Base-by-base conservation (phyloP, 2,329 filamentous ascomycete species). In the Penicillium sp. region DNA sequence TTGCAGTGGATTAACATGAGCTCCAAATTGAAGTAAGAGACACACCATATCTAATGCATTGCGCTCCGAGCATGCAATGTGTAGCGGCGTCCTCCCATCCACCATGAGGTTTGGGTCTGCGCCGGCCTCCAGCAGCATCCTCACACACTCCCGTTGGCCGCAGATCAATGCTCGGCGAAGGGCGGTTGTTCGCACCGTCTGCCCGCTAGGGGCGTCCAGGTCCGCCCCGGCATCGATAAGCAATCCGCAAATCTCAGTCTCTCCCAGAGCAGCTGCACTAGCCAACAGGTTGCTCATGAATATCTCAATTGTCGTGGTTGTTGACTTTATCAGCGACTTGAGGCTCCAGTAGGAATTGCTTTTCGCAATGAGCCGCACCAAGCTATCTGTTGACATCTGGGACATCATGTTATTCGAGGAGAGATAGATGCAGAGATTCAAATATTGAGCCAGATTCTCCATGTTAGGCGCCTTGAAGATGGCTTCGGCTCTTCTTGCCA, bases 321-420 rank as follows among this genome's bases (percentile, higher is more conserved):
- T 63, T 45, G 63, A 58, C 38, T 64, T 58, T 38, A 66, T 59
- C 19, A 69, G 54, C 15, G 55, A 54, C n/a, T 38, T 50, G 11
- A 55, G 52, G 51, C 49, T 60, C 13, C 64, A 49, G 6, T 61
- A 31, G 52, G 56, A 62, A 31, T 54, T 44, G 30, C 11, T 52
- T 64, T 55, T 65, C 44, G 56, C 60, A 44, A 68, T 62, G 45
- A 60, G 60, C n/a, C 17, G 45, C 35, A 66, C 56, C 30, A 68
- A 38, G 8, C 56, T 46, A 50, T 63, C 57, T 31, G 56, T 61
- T 58, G 61, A 58, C 15, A 35, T 2, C 11, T 30, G 30, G 31
- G 30, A 30, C 49, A 67, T 44, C 35, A 62, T 23, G 57, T 67
- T 62, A 49, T 69, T 69, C 7, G 67, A 69, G 48, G 64, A 66